A percentile compares a stretch with the other conserved stretches of the same genome.
Evolutionary conservation across 2,329 filamentous ascomycete species (phyloP).

Genomic region (Colletotrichum plurivorum): DNA sequence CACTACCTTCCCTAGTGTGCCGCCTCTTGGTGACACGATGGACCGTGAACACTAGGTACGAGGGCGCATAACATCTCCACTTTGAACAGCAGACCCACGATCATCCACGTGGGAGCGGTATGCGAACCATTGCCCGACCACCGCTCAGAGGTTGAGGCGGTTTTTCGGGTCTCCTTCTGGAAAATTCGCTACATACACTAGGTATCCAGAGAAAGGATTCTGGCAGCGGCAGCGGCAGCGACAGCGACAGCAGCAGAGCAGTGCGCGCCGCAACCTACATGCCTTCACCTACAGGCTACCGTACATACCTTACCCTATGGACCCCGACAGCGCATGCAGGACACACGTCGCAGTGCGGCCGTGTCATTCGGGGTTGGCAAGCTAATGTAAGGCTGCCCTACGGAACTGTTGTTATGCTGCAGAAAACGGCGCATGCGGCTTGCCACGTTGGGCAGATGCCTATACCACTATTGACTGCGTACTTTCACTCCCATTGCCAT

Average conservation of each 20-base stretch:
- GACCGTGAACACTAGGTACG: constrained; percentile 12
- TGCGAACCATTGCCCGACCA: constrained; percentile 35
- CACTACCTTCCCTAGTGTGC: too few species aligned
- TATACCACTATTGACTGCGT: too few species aligned
- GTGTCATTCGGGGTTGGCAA: not conserved
- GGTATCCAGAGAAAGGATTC: not conserved
- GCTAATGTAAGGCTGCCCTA: constrained; percentile 30
- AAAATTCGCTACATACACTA: constrained; percentile 27
- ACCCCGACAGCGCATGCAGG: not conserved
- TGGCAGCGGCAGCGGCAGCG: not conserved
- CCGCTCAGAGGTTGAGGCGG: constrained; percentile 26
- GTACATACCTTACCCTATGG: too few species aligned
- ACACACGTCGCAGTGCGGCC: not conserved
- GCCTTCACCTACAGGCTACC: not conserved
- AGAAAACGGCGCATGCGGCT: constrained; percentile 4
- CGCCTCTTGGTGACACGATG: constrained; percentile 12
- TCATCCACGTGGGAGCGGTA: constrained; percentile 40
- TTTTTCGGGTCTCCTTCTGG: constrained; percentile 28
- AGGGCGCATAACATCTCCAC: constrained; percentile 33
- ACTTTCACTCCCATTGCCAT: too few species aligned
- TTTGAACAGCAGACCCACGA: constrained; percentile 34
- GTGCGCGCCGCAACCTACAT: not conserved
- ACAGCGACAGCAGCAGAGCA: constrained; percentile 2
- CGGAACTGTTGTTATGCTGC: not conserved
- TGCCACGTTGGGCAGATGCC: constrained; percentile 9